Percentiles rank a stretch among this genome's conserved stretches.
Conservation (phyloP, 2,329 filamentous ascomycete species). For the Colletotrichum liriopes region DNA sequence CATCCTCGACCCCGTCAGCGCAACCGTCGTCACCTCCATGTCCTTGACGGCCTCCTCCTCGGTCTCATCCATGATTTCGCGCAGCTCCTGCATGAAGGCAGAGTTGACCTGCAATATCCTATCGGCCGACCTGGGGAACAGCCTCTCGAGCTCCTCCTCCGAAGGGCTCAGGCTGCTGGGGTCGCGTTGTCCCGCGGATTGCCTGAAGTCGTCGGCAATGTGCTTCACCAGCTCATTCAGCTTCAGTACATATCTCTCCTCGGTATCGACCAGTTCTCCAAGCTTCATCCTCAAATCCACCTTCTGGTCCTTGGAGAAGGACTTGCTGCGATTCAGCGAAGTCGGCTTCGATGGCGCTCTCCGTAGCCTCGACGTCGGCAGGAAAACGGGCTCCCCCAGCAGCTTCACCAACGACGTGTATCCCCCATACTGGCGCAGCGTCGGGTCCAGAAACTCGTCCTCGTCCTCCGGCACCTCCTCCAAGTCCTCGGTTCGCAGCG, state of each 20-base stretch:
- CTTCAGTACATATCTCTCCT: slow-evolving; percentile 93
- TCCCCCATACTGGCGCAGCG: slow-evolving; percentile 79
- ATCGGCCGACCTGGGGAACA: slow-evolving; percentile 88
- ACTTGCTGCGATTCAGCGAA: slow-evolving; percentile 82
- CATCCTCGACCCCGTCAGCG: slow-evolving; percentile 59
- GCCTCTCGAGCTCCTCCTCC: slow-evolving; percentile 78
- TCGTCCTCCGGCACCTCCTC: slow-evolving; percentile 74
- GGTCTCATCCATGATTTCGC: slow-evolving; percentile 83
- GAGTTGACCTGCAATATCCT: slow-evolving; percentile 87
- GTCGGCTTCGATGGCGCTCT: slow-evolving; percentile 91
- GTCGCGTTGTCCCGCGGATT: slow-evolving; percentile 73
- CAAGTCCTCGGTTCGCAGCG: slow-evolving; percentile 71
- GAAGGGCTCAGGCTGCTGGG: slow-evolving; percentile 79
- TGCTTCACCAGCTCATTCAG: slow-evolving; percentile 86
- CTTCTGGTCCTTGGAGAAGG: slow-evolving; percentile 87
- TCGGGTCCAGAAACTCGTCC: slow-evolving; percentile 77
- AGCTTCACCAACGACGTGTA: slow-evolving; percentile 84
- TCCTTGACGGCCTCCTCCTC: slow-evolving; percentile 86
- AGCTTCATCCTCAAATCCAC: slow-evolving; percentile 89
- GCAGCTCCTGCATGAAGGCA: slow-evolving; percentile 83
- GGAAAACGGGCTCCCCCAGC: slow-evolving; percentile 87
- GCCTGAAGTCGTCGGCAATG: slow-evolving; percentile 85
- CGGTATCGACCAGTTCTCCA: slow-evolving; percentile 91
- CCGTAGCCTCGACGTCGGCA: slow-evolving; percentile 87
- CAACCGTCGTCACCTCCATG: slow-evolving; percentile 72